Conservation (phyloP, 1,284 basidiomycete species). For the Mycena sp. region DNA sequence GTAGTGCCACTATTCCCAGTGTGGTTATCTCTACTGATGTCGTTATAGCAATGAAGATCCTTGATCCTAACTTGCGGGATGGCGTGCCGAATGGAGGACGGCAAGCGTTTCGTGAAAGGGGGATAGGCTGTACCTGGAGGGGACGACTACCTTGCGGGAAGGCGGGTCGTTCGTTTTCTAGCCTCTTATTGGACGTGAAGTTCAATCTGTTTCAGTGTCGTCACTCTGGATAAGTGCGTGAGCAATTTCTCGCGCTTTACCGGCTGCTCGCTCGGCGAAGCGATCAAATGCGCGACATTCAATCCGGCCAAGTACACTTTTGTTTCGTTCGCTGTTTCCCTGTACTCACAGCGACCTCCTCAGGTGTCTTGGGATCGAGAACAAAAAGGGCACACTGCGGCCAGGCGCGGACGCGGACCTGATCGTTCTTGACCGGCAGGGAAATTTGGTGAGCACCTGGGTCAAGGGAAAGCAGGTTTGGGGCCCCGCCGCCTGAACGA, state of each 20-base stretch:
- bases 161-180: conserved; percentile 50
- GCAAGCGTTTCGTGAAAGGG: conserved; percentile 83
- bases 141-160: conserved; percentile 90
- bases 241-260: conserved; percentile 87
- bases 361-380: conserved; percentile 82
- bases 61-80: conserved; percentile 86
- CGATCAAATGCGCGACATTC: conserved; percentile 85
- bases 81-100: conserved; percentile 87
- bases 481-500: conserved; percentile 36
- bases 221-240: conserved; percentile 85
- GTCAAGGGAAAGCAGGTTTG: conserved; percentile 81
- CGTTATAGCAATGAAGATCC: conserved; percentile 79
- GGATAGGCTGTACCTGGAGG: conserved; percentile 82
- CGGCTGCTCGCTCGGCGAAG: conserved; percentile 82
- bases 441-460: conserved; percentile 82
- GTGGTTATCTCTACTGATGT: neutral
- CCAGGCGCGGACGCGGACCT: conserved; percentile 88
- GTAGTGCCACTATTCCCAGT: conserved; percentile 49
- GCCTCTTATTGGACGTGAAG: conserved; percentile 18
- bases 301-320: conserved; percentile 77
- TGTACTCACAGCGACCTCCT: conserved; percentile 7
- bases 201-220: conserved; percentile 59
- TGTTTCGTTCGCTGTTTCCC: neutral
- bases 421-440: conserved; percentile 75
- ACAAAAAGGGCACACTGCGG: conserved; percentile 81